Base-by-base conservation (phyloP, 1,284 basidiomycete species). In the Laetiporus sulphureus region DNA sequence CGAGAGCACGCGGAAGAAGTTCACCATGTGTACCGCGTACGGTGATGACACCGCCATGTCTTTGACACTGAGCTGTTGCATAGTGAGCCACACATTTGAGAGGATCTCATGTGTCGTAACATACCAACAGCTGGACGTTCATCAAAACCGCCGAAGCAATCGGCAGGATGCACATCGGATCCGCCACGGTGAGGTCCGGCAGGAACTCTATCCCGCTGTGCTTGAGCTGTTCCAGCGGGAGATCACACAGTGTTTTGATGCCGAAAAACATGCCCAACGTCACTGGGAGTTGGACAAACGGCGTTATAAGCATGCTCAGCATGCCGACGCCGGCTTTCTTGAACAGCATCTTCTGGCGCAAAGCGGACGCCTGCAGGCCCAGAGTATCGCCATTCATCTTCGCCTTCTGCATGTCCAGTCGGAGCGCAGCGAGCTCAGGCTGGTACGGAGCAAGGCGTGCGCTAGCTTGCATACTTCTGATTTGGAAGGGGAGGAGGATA, bases 201-300 rank as follows among this genome's bases (percentile, higher is more conserved):
- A 95, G 64, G 71, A 84, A 83, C 32, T 64, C 69, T 13, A 93
- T 64, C 1, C 94, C 93, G 45, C 91, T 93, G 48, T 79, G 67
- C 51, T 78, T 73, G 52, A 98, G 64, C 60, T 87, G 85, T 33
- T 74, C 70, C 22, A 95, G 58, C 0, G 87, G 89, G 19, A 82
- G 62, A 36, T 72, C 68, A 44, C 84, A 85, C 66, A 98, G 73
- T 29, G 67, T 68, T 59, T 80, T 78, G 36, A 97, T 62, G 12
- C 80, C 91, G 51, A 93, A 83, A 73, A 97, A 99, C 67, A 92
- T 72, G 21, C 83, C 80, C 36, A 97, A 66, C 49, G 90, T 87
- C 36, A 93, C 69, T 1, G 91, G 82, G 32, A 92, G 64, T 60
- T 96, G 91, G 3, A 83, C 54, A 41, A 91, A 58, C 5, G 84